phyloP scores from a whole-genome alignment of 306 rosid species.

The Morella rubra region DNA sequence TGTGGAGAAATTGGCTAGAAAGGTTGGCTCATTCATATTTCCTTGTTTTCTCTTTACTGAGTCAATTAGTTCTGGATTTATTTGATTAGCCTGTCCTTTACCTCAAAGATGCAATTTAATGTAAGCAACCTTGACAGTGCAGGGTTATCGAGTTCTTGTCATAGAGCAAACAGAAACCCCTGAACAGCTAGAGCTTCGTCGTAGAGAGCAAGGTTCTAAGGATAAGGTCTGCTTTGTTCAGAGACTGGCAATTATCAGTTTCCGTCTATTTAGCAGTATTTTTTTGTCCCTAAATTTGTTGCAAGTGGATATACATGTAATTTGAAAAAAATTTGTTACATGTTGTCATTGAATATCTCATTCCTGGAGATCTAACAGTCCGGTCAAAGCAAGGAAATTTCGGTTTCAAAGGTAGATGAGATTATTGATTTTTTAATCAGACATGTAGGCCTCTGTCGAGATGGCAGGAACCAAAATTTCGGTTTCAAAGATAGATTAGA shows the following conservation, averaged over 20 bases:
- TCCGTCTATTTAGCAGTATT: background rate
- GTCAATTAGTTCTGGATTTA: slow-evolving; percentile 14
- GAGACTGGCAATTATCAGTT: background rate
- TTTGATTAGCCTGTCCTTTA: slow-evolving; percentile 19
- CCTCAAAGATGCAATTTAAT: slow-evolving; percentile 34
- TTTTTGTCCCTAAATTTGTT: background rate
- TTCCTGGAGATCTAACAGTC: background rate
- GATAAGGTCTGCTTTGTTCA: slow-evolving; percentile 59
- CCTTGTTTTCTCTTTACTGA: slow-evolving; percentile 6
- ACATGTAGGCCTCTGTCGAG: background rate
- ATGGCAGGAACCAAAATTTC: background rate
- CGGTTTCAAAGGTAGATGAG: background rate
- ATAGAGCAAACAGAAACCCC: slow-evolving; percentile 99
- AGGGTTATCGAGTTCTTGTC: slow-evolving; percentile 95
- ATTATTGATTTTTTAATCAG: background rate
- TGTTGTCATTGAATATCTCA: background rate
- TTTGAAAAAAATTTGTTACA: background rate
- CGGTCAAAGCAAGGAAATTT: background rate
- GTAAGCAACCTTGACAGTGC: slow-evolving; percentile 30
- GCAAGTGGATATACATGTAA: background rate
- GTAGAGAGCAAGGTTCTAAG: slow-evolving; percentile 83
- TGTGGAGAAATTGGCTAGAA: slow-evolving; percentile 82
- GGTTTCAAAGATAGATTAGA: slow-evolving; percentile 1
- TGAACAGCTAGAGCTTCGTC: slow-evolving; percentile 81
- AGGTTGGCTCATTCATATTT: slow-evolving; percentile 55